A percentile compares a stretch with the other conserved stretches of the same genome.
Evolutionary conservation across 495 filamentous ascomycete species (phyloP).

Genomic region (Parathielavia hyrcaniae): DNA sequence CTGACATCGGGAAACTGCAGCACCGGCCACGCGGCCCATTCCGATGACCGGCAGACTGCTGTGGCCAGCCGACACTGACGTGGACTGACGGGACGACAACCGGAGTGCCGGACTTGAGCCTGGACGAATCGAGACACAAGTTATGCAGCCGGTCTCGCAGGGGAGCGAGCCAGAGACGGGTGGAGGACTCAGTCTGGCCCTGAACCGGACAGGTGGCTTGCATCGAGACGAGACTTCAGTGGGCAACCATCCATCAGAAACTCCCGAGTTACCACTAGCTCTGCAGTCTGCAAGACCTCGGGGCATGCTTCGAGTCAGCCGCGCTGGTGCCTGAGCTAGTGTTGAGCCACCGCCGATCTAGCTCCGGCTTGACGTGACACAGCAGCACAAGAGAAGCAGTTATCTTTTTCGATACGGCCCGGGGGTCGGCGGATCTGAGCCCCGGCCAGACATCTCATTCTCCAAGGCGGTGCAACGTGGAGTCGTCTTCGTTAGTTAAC

Average conservation of each 20-base stretch:
- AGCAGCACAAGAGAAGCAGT: neutral
- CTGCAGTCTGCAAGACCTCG: neutral
- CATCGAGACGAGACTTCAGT: neutral
- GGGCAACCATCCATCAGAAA: neutral
- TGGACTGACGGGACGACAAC: neutral
- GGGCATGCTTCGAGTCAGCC: neutral
- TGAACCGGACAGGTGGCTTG: neutral
- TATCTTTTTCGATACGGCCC: neutral
- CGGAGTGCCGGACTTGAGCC: neutral
- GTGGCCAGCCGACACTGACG: slow-evolving; percentile 20
- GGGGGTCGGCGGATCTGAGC: neutral
- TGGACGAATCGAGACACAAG: no score
- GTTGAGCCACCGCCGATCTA: slow-evolving; percentile 1
- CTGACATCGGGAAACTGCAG: neutral
- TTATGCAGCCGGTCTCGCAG: no score
- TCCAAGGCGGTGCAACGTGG: no score
- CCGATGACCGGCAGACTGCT: slow-evolving; percentile 16
- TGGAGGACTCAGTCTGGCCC: no score
- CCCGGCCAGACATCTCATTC: no score
- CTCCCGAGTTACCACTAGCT: neutral
- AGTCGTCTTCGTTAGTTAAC: neutral
- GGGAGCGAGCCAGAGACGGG: no score
- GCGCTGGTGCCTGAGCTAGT: slow-evolving; percentile 6
- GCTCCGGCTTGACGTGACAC: neutral
- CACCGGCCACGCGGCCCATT: slow-evolving; percentile 12